Base-by-base conservation (phyloP, 257 asterid species). In the Marsdenia floribunda region DNA sequence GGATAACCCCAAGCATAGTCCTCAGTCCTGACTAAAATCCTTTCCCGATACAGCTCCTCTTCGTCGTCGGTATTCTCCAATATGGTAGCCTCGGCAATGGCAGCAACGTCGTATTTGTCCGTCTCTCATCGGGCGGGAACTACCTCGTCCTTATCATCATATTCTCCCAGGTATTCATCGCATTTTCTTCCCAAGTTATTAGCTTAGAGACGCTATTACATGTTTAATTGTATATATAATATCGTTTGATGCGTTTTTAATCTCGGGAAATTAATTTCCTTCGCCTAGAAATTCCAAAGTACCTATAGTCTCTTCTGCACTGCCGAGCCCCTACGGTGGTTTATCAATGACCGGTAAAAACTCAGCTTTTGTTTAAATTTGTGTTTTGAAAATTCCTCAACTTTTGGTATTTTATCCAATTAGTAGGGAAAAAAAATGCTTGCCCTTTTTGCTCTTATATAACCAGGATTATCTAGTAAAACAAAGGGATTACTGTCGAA, bases 81-180 rank as follows among this genome's bases (percentile, higher is more conserved):
- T 42, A 89, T 84, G 93, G 96, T 78, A 80, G 79, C 89, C 55
- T 83, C 97, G 75, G 84, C 97, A 54, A 88, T 91, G 84, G 84
- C 90, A 38, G 77, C 88, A 68, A 83, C 93, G 53, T 74, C 87
- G 6, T 80, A 69, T 74, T 75, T 81, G 3, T 63, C 96, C 37
- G 37, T 81, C 33, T 79, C 84, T 80, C 73, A 86, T 71, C 77
- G 73, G 16, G 80, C 49, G 47, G 73, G 63, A 70, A 38, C 80
- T 3, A 13, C 54, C 55, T 77, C 73, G 65, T 63, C 74, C 40
- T 65, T 84, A 3, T 65, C 88, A 2, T 60, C 77, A 77, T 42
- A 49, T 77, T 73, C 83, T 8, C 73, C 22, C 74, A 81, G 97
- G 97, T 85, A 77, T 14, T 78, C 33, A 38, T 15, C 19, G 26